Conservation (phyloP, 805 yeast genomes). For the Ogataea pini region DNA sequence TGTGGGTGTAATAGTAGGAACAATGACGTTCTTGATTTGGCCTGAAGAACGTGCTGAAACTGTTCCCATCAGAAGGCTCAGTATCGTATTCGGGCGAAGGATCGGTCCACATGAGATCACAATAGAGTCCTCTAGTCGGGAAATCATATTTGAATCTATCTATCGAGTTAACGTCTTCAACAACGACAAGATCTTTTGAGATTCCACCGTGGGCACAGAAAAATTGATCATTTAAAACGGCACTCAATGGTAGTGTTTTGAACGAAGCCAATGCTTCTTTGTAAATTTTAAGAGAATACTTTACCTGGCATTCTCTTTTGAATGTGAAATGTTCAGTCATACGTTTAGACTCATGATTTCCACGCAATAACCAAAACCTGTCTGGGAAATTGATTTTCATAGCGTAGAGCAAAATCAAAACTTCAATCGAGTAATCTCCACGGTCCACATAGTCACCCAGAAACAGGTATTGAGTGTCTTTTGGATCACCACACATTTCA, state of each 20-base stretch:
- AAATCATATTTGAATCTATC: slow-evolving; percentile 82
- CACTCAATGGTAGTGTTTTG: slow-evolving; percentile 86
- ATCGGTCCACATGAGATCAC: slow-evolving; percentile 95
- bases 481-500: slow-evolving; percentile 91
- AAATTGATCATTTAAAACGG: slow-evolving; percentile 88
- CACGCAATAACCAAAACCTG: slow-evolving; percentile 79
- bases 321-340: slow-evolving; percentile 93
- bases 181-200: slow-evolving; percentile 73
- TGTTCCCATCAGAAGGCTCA: slow-evolving; percentile 40
- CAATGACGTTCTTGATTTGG: slow-evolving; percentile 84
- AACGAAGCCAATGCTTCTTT: slow-evolving; percentile 75
- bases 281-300: slow-evolving; percentile 67
- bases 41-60: slow-evolving; percentile 47
- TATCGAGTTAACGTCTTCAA: slow-evolving; percentile 66
- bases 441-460: slow-evolving; percentile 96
- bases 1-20: slow-evolving; percentile 82
- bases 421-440: slow-evolving; percentile 89
- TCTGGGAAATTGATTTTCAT: slow-evolving; percentile 75
- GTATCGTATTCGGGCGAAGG: slow-evolving; percentile 84
- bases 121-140: slow-evolving; percentile 88
- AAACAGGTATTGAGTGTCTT: slow-evolving; percentile 71
- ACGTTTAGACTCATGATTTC: slow-evolving; percentile 94
- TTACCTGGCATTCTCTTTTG: slow-evolving; percentile 85
- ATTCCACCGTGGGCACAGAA: slow-evolving; percentile 96
- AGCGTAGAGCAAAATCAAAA: slow-evolving; percentile 72